Evolutionary conservation across 371 early-diverging fungal genomes (phyloP), one percentile per base, ranked within the genome.

Genomic region (Apophysomyces elegans): DNA sequence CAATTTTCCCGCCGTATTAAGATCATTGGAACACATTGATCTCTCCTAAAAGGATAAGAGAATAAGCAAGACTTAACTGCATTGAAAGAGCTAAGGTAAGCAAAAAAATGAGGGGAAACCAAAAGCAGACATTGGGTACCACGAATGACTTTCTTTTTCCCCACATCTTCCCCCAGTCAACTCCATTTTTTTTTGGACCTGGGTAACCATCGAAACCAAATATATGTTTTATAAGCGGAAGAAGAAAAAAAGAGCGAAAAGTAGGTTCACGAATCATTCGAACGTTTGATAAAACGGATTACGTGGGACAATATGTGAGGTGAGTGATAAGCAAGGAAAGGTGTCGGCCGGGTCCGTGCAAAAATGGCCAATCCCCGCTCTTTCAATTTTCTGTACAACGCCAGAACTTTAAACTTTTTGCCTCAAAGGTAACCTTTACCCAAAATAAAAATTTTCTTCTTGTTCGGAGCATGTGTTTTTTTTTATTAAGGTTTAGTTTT

Each of bases 261-360:
- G 13, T 11, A 4, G 13, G 13, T 41, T 41, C 8, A 41, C 41
- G 13, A 18, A 50, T 50, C 54, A 50, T 50, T 50, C 54, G 54
- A 50, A 2, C 54, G 7, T 41, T 41, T 21, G 21, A 11, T 50
- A 50, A 50, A 50, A 26, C 0, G 8, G 5, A 16, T 50, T 50
- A 50, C 54, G 54, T 21, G 21, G 32, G 32, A 26, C 32, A 26
- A 26, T 26, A 26, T 26, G 32, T 26, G 9, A 8, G 21, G 11
- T 4, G 7, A 21, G 8, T 18, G n/a, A 8, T 21, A 18, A 21
- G 21, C n/a, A 21, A 8, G 21, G 5, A 50, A 18, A 50, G 21
- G 32, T 26, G 54, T 50, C 54, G 54, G 54, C 54, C 54, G 54
- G 54, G 54, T 50, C 54, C 54, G 54, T 50, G 54, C 54, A 18